Evolutionary conservation across 2,329 filamentous ascomycete species (phyloP), one percentile per base, ranked within the genome.

Genomic region (Cladophialophora bantiana): DNA sequence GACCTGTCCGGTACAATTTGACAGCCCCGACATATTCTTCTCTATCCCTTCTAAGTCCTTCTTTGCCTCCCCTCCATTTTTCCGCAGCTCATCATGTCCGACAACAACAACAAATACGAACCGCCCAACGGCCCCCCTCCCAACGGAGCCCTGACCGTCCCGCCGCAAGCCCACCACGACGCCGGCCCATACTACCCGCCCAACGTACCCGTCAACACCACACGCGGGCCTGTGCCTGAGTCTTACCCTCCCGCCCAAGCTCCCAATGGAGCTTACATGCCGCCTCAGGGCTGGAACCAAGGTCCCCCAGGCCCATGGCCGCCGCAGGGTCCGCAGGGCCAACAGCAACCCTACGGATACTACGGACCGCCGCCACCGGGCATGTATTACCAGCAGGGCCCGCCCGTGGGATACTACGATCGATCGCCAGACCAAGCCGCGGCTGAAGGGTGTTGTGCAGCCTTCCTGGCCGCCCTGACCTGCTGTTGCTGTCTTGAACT

Each of bases 401-500:
- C 73, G 32, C 79, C 76, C 42, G 74, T 77, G 63, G 80, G 80
- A 5, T 79, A 81, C 66, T 62, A 70, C 13, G 67, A 71, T 48
- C 20, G 76, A 38, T 75, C 78, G 65, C 69, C 75, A 69, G 68
- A 75, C 68, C 64, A 75, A 10, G 71, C 75, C 5, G 75, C 66
- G 2, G 73, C 76, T 7, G 77, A 75, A 3, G 82, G 82, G 1
- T 73, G 83, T 38, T 76, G 81, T 42, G 79, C 78, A 3, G 82
- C 78, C 15, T 69, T 82, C 52, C 73, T 82, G 67, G 83, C 78
- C 9, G 78, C 76, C 62, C 68, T 83, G 74, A 82, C 83, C 42
- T 83, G 82, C 72, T 84, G 83, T 71, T 84, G 83, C 71, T 84
- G 83, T 77, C 78, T 84, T 75, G 83, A 84, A 70, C 78, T 81